These are phyloP conservation scores for Neodidymelliopsis sp. DNA, from an alignment of 2,329 filamentous ascomycete species.

Conservation along the genomic window DNA sequence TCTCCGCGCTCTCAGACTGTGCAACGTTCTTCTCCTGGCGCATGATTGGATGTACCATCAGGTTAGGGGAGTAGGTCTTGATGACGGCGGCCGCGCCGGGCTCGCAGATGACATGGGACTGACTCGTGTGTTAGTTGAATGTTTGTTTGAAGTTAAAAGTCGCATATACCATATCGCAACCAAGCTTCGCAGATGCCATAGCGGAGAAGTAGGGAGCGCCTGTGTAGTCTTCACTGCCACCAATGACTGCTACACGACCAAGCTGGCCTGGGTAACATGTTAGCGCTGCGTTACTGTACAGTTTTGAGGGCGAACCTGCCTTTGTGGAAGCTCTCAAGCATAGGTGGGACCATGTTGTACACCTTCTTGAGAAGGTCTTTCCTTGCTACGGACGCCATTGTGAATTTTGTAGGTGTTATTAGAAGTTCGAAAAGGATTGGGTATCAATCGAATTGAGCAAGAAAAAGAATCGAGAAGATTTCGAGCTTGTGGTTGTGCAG, in stretches of 20 bases:
- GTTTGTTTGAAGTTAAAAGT: constrained; percentile 12
- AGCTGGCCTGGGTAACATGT: constrained; percentile 72
- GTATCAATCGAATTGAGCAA: constrained; percentile 11
- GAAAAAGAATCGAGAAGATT: background rate
- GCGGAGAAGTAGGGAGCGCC: constrained; percentile 98
- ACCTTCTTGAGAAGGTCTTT: constrained; percentile 80
- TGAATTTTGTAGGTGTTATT: constrained; percentile 9
- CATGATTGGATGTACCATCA: constrained; percentile 98
- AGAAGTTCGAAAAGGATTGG: background rate
- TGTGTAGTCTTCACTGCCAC: constrained; percentile 94
- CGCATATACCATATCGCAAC: constrained; percentile 81
- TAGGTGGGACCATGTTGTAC: constrained; percentile 89
- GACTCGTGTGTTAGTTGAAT: constrained; percentile 21
- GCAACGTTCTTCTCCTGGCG: constrained; percentile 72
- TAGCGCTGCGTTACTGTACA: constrained; percentile 12
- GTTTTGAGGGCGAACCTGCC: constrained; percentile 59
- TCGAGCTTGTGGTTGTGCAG: background rate
- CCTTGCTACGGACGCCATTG: constrained; percentile 65
- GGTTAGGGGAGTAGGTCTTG: constrained; percentile 96
- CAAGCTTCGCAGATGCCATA: constrained; percentile 91
- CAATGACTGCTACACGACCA: constrained; percentile 90
- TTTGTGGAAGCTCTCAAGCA: constrained; percentile 97
- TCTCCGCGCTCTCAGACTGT: constrained; percentile 64
- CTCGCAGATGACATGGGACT: constrained; percentile 96
- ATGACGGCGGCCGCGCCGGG: constrained; percentile 83